Evolutionary conservation across 805 yeast species (phyloP), one percentile per base, ranked within the genome.

Genomic region (Ogataea philodendri): DNA sequence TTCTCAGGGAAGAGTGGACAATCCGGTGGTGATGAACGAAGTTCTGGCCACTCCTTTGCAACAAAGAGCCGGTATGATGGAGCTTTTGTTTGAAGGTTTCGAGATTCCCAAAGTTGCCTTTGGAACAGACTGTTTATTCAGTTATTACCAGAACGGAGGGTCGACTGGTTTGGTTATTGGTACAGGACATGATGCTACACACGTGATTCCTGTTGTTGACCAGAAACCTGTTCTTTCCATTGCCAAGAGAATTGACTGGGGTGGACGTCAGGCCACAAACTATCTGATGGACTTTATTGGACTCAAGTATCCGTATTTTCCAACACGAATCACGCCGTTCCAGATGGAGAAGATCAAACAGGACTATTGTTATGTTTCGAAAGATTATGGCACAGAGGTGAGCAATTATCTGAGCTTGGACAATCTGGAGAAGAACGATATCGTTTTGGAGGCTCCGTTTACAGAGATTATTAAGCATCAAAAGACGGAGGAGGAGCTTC

Each of bases 271-370:
- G 27, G 72, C 89, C 1, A 74, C 71, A 19, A 76, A 72, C 24
- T 89, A 72, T 48, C 57, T 93, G 54, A 72, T 70, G 39, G 72
- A 69, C 46, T 69, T 82, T 22, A 61, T 93, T 31, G 70, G 78
- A 2, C 66, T 93, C 52, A 93, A 93, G 57, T 93, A 93, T 59
- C 97, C 98, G 1, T 82, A 78, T 49, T 93, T 89, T 58, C 97
- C 98, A 5, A 64, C 84, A 2, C 82, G 78, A 46, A 63, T 90
- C 35, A 67, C 78, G 6, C 62, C 66, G 9, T 65, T 67, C 37
- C 94, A 90, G 53, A 72, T 82, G 9, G 78, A 81, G 31, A 63
- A 73, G 38, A 60, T 93, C 53, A 71, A 88, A 26, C 74, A 83
- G 26, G 84, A 87, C 45, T 81, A 72, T 60, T 87, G 95, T 52